These are phyloP conservation scores for Microbotryum scabiosae DNA, from an alignment of 1,284 basidiomycete genomes.

Conservation along the genomic window DNA sequence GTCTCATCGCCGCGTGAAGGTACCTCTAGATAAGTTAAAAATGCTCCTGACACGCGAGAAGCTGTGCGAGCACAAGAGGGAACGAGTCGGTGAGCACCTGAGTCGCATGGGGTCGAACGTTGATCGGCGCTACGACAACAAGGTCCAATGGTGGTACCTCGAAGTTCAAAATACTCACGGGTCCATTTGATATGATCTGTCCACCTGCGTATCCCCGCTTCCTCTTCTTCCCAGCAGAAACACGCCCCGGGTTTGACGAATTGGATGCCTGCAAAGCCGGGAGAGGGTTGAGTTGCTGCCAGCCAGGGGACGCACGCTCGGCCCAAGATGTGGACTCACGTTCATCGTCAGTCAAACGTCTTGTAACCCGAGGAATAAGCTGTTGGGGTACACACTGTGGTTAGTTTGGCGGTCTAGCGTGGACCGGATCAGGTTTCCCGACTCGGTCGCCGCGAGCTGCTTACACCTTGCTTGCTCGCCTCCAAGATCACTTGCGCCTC, in stretches of 20 bases:
- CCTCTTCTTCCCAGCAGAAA: conserved; percentile 36
- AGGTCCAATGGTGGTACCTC: background rate
- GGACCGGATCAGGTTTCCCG: too few relatives aligned
- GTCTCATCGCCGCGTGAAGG: conserved; percentile 25
- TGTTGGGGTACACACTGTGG: background rate
- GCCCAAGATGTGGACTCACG: background rate
- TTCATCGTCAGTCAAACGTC: conserved; percentile 33
- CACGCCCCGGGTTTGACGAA: conserved; percentile 33
- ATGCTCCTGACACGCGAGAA: conserved; percentile 35
- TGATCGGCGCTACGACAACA: too few relatives aligned
- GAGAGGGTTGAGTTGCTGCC: background rate
- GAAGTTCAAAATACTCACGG: conserved; percentile 22
- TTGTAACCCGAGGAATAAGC: conserved; percentile 31
- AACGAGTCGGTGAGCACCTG: background rate
- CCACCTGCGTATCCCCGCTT: conserved; percentile 35
- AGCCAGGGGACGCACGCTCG: too few relatives aligned
- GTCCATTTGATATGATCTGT: conserved; percentile 37
- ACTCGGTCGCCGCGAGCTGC: background rate
- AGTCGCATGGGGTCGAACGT: too few relatives aligned
- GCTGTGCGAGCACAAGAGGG: conserved; percentile 14
- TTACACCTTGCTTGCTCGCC: conserved; percentile 32
- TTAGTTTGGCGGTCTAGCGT: background rate
- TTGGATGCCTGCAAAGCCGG: conserved; percentile 18
- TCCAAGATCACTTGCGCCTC: conserved; percentile 34
- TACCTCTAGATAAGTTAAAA: conserved; percentile 35